Evolutionary conservation across 129 eudicot species (phyloP), one percentile per base, ranked within the genome.

Genomic region (Logfia minima): DNA sequence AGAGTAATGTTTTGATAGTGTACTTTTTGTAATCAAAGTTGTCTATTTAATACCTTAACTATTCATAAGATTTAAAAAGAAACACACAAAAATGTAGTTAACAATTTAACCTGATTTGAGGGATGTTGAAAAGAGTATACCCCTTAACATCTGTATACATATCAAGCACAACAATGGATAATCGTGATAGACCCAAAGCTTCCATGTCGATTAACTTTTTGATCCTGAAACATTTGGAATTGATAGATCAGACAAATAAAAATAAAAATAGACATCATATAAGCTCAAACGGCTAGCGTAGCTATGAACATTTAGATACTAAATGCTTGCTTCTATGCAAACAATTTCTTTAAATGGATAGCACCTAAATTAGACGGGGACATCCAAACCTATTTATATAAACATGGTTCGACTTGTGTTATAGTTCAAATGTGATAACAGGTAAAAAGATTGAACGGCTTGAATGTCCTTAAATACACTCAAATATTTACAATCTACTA

Each of bases 71-170:
- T 35, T 9, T 52, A 51, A 22, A 48, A 71, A 52, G 70, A 59
- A 35, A 28, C 24, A 66, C 3, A 11, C 21, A 19, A 73, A 39
- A 21, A 52, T 72, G 23, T 39, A 35, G 24, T 69, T 66, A 53
- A 64, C 63, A 78, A 71, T 43, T 83, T 55, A 59, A 93, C 98
- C 98, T 93, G 89, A 93, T 87, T 86, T 93, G 98, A 37, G 96
- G 98, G 79, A 93, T 93, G 70, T 85, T 85, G 75, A 93, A 83
- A 74, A 93, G 85, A 66, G 98, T 90, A 75, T 83, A 93, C 43
- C 98, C 98, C 84, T 93, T 93, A 19, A 86, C 93, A 82, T 93
- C 98, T 41, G 90, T 84, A 74, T 89, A 81, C 96, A 93, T 86
- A 80, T 93, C 98, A 59, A 93, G 91, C 75, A 93, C 96, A 55